Percentiles rank a stretch among this genome's conserved stretches.
Evolutionary conservation across 495 filamentous ascomycete species (phyloP).

Genomic region (Aspergillus sclerotiicarbonarius): DNA sequence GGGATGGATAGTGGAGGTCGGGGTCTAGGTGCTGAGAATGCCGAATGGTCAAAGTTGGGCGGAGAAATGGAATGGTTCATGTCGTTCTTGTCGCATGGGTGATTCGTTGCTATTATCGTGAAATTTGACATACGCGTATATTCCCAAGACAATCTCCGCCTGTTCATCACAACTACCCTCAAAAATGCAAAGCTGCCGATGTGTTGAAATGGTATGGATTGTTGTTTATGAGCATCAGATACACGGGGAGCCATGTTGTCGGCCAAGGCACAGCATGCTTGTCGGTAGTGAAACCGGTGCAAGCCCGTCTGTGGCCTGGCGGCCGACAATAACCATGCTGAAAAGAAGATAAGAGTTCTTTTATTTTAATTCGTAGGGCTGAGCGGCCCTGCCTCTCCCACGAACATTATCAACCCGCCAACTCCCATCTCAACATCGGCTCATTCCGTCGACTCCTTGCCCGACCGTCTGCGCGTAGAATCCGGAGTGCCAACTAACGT

Average conservation of each 20-base stretch:
- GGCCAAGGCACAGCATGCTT: conserved; percentile 33
- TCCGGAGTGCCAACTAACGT: conserved; percentile 41
- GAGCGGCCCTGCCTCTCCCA: conserved; percentile 47
- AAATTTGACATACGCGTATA: no score
- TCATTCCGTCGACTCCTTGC: conserved; percentile 46
- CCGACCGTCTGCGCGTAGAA: conserved; percentile 45
- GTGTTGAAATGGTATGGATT: conserved; percentile 44
- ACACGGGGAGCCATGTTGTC: conserved; percentile 34
- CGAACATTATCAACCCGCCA: conserved; percentile 48
- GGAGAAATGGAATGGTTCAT: no score
- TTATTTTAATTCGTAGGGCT: conserved; percentile 48
- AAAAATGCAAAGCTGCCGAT: background rate
- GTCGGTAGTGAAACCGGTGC: conserved; percentile 19
- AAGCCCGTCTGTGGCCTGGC: conserved; percentile 23
- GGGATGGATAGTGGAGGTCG: no score
- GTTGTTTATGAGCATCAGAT: conserved; percentile 42
- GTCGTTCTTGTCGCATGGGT: no score
- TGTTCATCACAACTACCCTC: background rate
- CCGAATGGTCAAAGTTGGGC: no score
- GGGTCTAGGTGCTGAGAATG: no score
- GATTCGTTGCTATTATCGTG: no score
- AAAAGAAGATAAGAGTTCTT: conserved; percentile 28
- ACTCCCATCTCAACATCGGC: conserved; percentile 46
- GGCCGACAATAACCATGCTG: conserved; percentile 27
- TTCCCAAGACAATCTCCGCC: no score